Conservation (phyloP, 2,329 filamentous ascomycete species). For the Alternaria rosae region DNA sequence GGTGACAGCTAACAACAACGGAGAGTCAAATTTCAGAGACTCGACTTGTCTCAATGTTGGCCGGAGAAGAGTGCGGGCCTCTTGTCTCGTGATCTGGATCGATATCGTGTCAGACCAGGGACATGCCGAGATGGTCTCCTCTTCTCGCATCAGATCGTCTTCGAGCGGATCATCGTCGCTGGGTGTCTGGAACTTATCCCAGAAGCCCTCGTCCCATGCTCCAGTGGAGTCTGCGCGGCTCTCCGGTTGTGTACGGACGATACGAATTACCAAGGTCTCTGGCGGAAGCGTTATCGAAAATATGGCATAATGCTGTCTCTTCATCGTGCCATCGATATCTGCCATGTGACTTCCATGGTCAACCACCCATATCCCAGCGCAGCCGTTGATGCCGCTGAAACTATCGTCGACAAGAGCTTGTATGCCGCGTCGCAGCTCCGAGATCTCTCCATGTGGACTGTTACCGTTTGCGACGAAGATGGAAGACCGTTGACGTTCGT, state of each 20-base stretch:
- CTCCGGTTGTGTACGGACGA: constrained; percentile 33
- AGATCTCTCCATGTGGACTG: constrained; percentile 53
- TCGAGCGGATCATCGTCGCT: constrained; percentile 27
- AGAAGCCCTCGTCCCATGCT: constrained; percentile 33
- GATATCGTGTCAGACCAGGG: constrained; percentile 26
- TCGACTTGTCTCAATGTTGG: constrained; percentile 24
- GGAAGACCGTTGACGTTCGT: constrained; percentile 32
- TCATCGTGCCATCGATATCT: constrained; percentile 34
- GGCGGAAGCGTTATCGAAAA: constrained; percentile 49
- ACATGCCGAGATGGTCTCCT: constrained; percentile 45
- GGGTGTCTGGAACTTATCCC: constrained; percentile 35
- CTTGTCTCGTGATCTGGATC: constrained; percentile 42
- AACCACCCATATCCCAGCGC: constrained; percentile 50
- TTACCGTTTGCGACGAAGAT: constrained; percentile 54
- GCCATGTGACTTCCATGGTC: constrained; percentile 37
- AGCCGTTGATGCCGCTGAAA: constrained; percentile 42
- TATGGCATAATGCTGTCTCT: constrained; percentile 41
- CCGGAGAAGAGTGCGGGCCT: constrained; percentile 33
- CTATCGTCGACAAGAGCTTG: constrained; percentile 47
- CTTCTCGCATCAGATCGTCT: constrained; percentile 36
- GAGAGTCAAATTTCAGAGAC: constrained; percentile 23
- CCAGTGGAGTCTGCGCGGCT: constrained; percentile 25
- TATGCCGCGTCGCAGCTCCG: constrained; percentile 54
- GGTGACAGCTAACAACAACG: constrained; percentile 33
- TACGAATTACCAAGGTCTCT: constrained; percentile 39